Conservation (phyloP, 345 rosid species). For the Atalantia buxifolia region DNA sequence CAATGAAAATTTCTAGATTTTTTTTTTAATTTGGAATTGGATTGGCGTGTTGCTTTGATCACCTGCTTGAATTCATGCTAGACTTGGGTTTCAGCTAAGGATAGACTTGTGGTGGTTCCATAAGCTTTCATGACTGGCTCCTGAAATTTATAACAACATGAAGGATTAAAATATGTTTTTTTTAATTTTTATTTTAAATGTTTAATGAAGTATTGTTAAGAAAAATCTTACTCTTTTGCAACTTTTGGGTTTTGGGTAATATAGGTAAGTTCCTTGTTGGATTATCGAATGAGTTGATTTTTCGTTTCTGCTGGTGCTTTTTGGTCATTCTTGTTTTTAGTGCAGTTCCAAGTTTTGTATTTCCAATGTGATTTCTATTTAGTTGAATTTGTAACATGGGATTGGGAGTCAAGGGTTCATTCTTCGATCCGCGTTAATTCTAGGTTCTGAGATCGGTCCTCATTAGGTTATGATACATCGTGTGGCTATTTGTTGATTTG, state of each 20-base stretch:
- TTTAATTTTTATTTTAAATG: not conserved
- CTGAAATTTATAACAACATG: too few species aligned
- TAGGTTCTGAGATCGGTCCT: not conserved
- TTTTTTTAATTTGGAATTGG: not conserved
- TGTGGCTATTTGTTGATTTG: not conserved
- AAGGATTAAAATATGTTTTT: not conserved
- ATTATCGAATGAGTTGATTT: not conserved
- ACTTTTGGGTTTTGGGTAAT: not conserved
- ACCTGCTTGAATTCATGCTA: not conserved
- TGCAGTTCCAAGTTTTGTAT: not conserved
- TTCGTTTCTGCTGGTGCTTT: not conserved
- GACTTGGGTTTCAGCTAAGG: not conserved
- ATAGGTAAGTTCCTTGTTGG: not conserved
- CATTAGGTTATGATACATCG: not conserved
- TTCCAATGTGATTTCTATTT: not conserved
- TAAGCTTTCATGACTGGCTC: not conserved
- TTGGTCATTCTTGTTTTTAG: not conserved
- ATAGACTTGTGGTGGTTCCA: not conserved
- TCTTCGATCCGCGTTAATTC: not conserved
- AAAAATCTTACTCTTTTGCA: not conserved
- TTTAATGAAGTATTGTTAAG: not conserved
- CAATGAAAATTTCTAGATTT: not conserved
- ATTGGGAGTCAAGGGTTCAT: not conserved
- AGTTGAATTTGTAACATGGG: not conserved
- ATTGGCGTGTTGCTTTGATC: not conserved